A percentile compares a stretch with the other conserved stretches of the same genome.
These are phyloP conservation scores for Phaffia rhodozyma DNA, from an alignment of 1,284 basidiomycete genomes.

Conservation along the genomic window DNA sequence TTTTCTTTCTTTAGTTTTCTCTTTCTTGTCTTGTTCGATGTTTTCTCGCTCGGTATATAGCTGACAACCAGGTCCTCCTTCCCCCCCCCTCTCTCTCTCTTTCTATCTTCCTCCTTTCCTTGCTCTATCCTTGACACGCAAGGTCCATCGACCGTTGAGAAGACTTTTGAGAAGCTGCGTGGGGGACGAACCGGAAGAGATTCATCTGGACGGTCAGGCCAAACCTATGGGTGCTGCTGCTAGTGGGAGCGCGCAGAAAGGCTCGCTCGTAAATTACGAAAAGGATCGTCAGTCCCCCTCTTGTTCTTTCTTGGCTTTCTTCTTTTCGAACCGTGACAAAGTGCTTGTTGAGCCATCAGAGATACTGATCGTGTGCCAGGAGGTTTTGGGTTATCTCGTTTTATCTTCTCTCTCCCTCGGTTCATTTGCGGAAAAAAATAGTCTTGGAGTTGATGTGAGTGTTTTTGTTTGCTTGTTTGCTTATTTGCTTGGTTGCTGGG, in stretches of 20 bases:
- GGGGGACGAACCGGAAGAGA: constrained; percentile 77
- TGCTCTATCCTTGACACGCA: not conserved
- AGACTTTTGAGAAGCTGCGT: constrained; percentile 75
- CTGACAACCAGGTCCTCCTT: too few species aligned
- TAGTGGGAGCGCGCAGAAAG: constrained; percentile 50
- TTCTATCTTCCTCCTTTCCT: not conserved
- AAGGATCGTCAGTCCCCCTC: constrained; percentile 54
- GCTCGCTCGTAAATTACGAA: constrained; percentile 67
- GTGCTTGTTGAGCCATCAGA: not conserved
- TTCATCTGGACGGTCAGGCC: constrained; percentile 60
- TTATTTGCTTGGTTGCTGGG: not conserved
- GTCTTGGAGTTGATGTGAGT: constrained; percentile 64
- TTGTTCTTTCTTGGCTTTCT: not conserved
- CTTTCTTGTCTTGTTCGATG: too few species aligned
- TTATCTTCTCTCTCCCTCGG: constrained; percentile 6
- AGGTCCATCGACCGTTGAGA: constrained; percentile 69
- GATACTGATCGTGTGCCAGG: too few species aligned
- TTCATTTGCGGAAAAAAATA: constrained; percentile 26
- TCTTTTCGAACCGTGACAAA: not conserved
- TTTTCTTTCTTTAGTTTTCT: constrained; percentile 17
- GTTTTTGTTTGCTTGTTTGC: fast-evolving
- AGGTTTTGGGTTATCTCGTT: constrained; percentile 8
- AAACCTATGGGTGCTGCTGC: constrained; percentile 65
- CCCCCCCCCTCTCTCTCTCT: not conserved
- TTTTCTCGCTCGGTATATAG: too few species aligned